These are phyloP conservation scores for Leccinum incarnatum DNA, from an alignment of 768 basidiomycete species.

Conservation along the genomic window DNA sequence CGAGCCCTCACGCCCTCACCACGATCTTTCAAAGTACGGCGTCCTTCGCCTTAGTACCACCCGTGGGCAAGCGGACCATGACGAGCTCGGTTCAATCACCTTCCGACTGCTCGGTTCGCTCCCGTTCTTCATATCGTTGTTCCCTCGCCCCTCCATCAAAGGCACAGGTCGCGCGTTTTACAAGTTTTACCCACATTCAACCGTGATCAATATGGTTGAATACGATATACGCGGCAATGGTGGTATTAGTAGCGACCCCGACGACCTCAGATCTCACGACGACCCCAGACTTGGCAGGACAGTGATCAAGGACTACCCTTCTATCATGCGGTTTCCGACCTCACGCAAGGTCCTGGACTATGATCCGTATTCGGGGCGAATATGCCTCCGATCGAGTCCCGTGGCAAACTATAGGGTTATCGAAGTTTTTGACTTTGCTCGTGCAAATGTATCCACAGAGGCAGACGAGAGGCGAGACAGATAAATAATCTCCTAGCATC, in stretches of 20 bases:
- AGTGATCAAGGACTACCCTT: slow-evolving; percentile 2
- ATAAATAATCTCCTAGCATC: no score
- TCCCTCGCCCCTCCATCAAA: slow-evolving; percentile 10
- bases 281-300: not conserved
- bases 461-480: not conserved
- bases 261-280: not conserved
- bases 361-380: slow-evolving; percentile 19
- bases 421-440: slow-evolving; percentile 16
- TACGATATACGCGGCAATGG: slow-evolving; percentile 6
- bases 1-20: not conserved
- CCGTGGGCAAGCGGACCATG: not conserved
- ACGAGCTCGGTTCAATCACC: slow-evolving; percentile 6
- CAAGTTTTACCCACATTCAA: not conserved
- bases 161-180: slow-evolving; percentile 16
- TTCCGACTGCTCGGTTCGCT: slow-evolving; percentile 6
- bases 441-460: not conserved
- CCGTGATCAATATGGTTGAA: slow-evolving; percentile 6
- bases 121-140: not conserved
- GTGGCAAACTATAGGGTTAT: not conserved
- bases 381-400: slow-evolving; percentile 5
- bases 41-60: slow-evolving; percentile 5
- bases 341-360: slow-evolving; percentile 11
- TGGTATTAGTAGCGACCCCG: not conserved
- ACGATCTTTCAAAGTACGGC: not conserved
- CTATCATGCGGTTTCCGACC: not conserved